Conservation (phyloP, 1,284 basidiomycete species). For the Marasmius fiardii region DNA sequence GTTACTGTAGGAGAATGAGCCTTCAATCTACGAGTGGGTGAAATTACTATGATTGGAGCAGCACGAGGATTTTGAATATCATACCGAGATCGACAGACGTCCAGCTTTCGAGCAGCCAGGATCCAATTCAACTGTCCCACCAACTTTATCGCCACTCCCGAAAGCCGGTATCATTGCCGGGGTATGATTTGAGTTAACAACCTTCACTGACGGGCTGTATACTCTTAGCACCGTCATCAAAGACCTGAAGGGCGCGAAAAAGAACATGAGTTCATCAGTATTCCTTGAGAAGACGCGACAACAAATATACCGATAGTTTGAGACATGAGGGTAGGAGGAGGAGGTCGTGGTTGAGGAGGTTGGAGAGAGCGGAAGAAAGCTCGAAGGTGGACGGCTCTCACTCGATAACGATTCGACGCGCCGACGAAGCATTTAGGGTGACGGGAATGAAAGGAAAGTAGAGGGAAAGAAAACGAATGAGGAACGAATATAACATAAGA, state of each 20-base stretch:
- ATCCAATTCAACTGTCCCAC: constrained; percentile 55
- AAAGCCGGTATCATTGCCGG: constrained; percentile 53
- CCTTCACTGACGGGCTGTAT: constrained; percentile 55
- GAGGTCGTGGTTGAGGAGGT: neutral
- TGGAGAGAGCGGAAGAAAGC: constrained; percentile 20
- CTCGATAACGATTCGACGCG: constrained; percentile 11
- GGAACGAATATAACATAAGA: neutral
- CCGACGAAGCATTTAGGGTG: constrained; percentile 12
- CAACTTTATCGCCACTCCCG: constrained; percentile 54
- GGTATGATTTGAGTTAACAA: constrained; percentile 30
- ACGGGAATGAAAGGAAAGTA: neutral
- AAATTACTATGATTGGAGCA: constrained; percentile 7
- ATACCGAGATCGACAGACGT: constrained; percentile 54
- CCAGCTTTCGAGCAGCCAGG: constrained; percentile 47
- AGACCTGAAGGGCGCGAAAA: constrained; percentile 35
- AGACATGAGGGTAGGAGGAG: constrained; percentile 35
- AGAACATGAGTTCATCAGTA: neutral
- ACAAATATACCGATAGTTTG: constrained; percentile 40
- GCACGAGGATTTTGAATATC: constrained; percentile 19
- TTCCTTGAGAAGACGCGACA: neutral
- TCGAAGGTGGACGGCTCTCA: constrained; percentile 14
- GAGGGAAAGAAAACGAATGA: neutral
- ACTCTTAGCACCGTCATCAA: constrained; percentile 56
- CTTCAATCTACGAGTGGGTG: constrained; percentile 49
- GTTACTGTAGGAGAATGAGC: constrained; percentile 48